Evolutionary conservation across 345 rosid species (phyloP).

Genomic region (Rhodamnia rubescens): DNA sequence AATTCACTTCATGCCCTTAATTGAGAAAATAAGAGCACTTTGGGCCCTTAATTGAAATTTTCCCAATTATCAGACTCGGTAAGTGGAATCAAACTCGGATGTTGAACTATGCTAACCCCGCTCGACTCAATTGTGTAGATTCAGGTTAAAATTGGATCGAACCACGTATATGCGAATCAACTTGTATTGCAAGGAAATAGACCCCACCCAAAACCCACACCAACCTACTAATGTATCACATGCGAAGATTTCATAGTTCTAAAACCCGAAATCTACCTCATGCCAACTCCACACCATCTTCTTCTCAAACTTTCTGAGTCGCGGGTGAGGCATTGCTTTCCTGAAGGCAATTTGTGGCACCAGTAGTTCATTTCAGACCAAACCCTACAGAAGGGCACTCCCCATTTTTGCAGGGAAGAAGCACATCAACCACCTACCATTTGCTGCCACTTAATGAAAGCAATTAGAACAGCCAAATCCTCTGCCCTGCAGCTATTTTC

Average conservation of each 20-base stretch:
- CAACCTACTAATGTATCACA: not conserved
- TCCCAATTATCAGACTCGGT: too few species aligned
- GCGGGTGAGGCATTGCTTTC: not conserved
- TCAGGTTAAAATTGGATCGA: too few species aligned
- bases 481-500: not conserved
- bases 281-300: too few species aligned
- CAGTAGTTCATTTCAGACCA: not conserved
- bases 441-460: not conserved
- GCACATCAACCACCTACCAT: not conserved
- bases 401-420: not conserved
- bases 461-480: not conserved
- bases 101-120: not conserved
- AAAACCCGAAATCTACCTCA: too few species aligned
- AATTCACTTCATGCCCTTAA: too few species aligned
- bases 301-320: too few species aligned
- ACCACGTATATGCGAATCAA: not conserved
- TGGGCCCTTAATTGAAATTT: too few species aligned
- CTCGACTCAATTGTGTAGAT: not conserved
- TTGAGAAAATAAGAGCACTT: too few species aligned
- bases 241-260: not conserved
- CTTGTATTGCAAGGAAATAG: not conserved
- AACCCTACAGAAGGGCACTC: not conserved
- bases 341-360: not conserved
- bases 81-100: not conserved
- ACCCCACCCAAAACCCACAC: not conserved